Evolutionary conservation across 495 filamentous ascomycete genomes (phyloP).

Genomic region (Chaetomium tenue): DNA sequence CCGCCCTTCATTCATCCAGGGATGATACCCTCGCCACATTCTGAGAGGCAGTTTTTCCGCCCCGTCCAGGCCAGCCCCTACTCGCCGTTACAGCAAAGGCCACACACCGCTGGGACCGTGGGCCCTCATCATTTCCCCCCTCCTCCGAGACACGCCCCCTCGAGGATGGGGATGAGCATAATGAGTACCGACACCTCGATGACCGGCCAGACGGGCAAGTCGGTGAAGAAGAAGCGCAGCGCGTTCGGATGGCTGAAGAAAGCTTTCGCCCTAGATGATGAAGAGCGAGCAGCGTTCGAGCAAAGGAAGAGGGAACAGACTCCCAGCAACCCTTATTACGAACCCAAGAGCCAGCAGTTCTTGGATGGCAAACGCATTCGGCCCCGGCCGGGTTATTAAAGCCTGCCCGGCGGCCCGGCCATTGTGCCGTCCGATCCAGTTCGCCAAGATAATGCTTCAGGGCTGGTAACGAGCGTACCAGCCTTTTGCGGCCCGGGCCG

Average conservation of each 20-base stretch:
- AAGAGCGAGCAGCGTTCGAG: conserved; percentile 54
- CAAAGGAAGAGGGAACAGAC: conserved; percentile 42
- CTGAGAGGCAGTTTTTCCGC: conserved; percentile 53
- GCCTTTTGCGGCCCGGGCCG: conserved; percentile 17
- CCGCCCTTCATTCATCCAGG: conserved; percentile 38
- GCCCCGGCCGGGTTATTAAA: conserved; percentile 20
- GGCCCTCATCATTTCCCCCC: conserved; percentile 32
- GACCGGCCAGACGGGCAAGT: conserved; percentile 33
- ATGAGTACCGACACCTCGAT: conserved; percentile 44
- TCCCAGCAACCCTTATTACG: conserved; percentile 46
- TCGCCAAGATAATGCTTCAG: not conserved
- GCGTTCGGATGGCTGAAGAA: conserved; percentile 61
- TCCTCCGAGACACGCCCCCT: conserved; percentile 45
- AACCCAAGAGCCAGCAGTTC: conserved; percentile 42
- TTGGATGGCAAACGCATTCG: conserved; percentile 46
- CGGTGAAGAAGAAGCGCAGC: conserved; percentile 58
- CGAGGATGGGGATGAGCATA: conserved; percentile 54
- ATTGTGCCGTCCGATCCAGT: not conserved
- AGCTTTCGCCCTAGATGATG: conserved; percentile 56
- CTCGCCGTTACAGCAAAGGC: conserved; percentile 55
- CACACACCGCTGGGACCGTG: conserved; percentile 50
- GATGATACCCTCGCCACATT: conserved; percentile 49
- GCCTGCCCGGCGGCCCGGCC: too few species aligned
- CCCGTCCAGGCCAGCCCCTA: conserved; percentile 56
- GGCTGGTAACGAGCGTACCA: not conserved